Conservation (phyloP, 129 eudicot genomes). For the Helianthus annuus region DNA sequence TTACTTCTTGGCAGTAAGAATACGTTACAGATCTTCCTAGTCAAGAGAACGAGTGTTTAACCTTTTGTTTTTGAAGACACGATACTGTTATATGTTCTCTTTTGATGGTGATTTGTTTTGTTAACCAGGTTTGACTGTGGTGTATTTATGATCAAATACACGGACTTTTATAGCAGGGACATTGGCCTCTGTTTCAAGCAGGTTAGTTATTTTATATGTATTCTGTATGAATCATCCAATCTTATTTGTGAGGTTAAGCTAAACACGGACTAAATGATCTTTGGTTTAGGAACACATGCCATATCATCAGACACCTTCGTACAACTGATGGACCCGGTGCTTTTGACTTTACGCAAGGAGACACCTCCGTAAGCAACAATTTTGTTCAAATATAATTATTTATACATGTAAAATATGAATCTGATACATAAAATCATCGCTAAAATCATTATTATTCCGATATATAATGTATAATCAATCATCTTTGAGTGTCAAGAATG, state of each 20-base stretch:
- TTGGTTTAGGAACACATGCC: conserved; percentile 82
- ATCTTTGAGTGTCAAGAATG: too few relatives aligned
- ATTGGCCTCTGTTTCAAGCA: conserved; percentile 81
- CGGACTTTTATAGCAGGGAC: conserved; percentile 90
- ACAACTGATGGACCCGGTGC: too few relatives aligned
- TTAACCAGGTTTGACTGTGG: conserved; percentile 87
- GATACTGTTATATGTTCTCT: background rate
- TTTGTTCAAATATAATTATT: too few relatives aligned
- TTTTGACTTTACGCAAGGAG: too few relatives aligned
- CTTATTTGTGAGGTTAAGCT: conserved; percentile 6
- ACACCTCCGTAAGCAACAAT: too few relatives aligned
- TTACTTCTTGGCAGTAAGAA: conserved; percentile 74
- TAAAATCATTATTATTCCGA: too few relatives aligned
- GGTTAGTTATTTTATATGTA: conserved; percentile 39
- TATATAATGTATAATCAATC: too few relatives aligned
- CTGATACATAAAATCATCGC: too few relatives aligned
- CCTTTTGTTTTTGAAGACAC: background rate
- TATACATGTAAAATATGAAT: too few relatives aligned
- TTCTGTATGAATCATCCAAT: background rate
- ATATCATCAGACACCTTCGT: too few relatives aligned
- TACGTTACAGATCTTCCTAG: conserved; percentile 78
- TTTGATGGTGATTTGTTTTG: conserved; percentile 13
- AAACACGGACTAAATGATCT: background rate
- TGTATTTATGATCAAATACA: conserved; percentile 86
- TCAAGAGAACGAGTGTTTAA: conserved; percentile 76